Percentiles rank a stretch among this genome's conserved stretches.
Conservation (phyloP, 257 asterid species). For the Solanum clarkiae region DNA sequence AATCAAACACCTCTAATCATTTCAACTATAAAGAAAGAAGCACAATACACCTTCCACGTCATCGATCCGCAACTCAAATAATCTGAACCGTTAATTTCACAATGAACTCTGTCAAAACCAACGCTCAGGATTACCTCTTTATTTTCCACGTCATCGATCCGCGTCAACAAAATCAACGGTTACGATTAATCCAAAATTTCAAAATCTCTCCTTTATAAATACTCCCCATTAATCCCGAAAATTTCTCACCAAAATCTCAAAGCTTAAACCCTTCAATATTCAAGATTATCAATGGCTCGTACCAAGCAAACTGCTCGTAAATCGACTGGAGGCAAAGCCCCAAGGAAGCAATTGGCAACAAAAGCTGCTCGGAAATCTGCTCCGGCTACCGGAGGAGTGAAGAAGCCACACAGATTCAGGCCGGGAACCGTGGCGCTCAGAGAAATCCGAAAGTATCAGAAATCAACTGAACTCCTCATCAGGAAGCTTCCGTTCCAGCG, state of each 20-base stretch:
- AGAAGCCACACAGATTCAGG: conserved; percentile 27
- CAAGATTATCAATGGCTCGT: conserved; percentile 11
- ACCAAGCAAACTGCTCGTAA: conserved; percentile 32
- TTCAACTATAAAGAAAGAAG: background rate
- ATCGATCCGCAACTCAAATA: conserved; percentile 1
- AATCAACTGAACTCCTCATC: conserved; percentile 17
- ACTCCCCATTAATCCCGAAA: background rate
- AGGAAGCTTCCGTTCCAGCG: conserved; percentile 20
- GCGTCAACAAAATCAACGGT: background rate
- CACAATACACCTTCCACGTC: background rate
- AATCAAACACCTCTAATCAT: background rate
- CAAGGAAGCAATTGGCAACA: conserved; percentile 24
- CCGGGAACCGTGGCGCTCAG: conserved; percentile 23
- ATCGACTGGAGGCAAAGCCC: conserved; percentile 26
- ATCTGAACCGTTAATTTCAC: background rate
- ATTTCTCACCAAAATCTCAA: background rate
- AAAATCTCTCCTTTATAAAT: background rate
- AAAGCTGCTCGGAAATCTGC: conserved; percentile 29
- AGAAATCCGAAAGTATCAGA: conserved; percentile 26
- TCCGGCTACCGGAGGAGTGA: conserved; percentile 27
- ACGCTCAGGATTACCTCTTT: background rate
- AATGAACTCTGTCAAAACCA: background rate
- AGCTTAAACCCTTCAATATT: background rate
- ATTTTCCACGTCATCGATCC: background rate
- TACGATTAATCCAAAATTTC: background rate